Base-by-base conservation (phyloP, 495 filamentous ascomycete genomes). In the Aspergillus heteromorphus region DNA sequence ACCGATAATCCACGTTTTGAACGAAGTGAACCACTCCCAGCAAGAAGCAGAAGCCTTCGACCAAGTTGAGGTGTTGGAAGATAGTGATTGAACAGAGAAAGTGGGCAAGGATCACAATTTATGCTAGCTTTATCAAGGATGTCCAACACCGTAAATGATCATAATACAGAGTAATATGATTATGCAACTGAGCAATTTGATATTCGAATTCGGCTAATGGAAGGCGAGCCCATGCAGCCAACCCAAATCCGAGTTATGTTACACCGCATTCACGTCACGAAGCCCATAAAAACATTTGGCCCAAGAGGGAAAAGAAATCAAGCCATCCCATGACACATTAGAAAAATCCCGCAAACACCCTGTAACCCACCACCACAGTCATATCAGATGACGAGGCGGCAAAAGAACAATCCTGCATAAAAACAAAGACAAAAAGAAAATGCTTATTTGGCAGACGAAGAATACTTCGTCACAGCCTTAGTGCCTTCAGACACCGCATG, bases 381-480 rank as follows among this genome's bases (percentile, higher is more conserved):
- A 76, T 80, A 77, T 80, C 79, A 75, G 65, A 76, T 74, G 69
- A 68, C 66, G 75, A 82, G 74, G 76, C 68, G 78, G 72, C 64
- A 75, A 74, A 74, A 73, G 62, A 67, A 65, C 62, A 58, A 67
- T 66, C 71, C 73, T 69, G 65, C 71, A 78, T 69, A 64, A 66
- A 64, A 72, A 62, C 66, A 70, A 54, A 57, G 66, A 65, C 72
- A 59, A 66, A 65, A 60, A 57, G 60, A 56, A 75, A 65, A 66
- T 61, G 73, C 77, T 83, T 96, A 98, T 89, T 98, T 98, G 73
- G 92, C 95, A 63, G 92, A 96, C 48, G 92, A 97, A 60, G 92
- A 96, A 83, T 98, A 98, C 85, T 98, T 98, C 83, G 93, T 97
- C 60, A 98, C 93, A 52, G 93, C 93, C 91, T 98, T 98, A 73